Evolutionary conservation across 345 rosid species (phyloP), one percentile per base, ranked within the genome.

Genomic region (Limnanthes douglasii): DNA sequence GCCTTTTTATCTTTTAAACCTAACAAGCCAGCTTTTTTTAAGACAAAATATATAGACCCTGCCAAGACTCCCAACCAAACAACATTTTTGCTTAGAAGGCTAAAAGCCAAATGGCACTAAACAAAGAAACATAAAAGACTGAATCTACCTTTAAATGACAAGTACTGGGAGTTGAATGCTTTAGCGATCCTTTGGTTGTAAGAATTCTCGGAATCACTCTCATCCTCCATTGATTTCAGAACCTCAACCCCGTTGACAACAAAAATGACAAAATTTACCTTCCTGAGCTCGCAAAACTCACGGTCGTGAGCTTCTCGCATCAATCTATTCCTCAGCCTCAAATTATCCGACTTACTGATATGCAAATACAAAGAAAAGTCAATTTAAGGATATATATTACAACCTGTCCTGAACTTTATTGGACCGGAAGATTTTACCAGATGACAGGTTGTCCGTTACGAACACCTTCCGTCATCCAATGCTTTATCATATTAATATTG

Each of bases 391-490:
- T 43, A 13, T 9, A 6, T 5, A 25, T 33, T 11, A 19, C 41
- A 41, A 3, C 5, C 18, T 1, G 3, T 0, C 41, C 35, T 13
- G 15, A 42, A 13, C 10, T 8, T 41, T 21, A 18, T 18, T 34
- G 41, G 37, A 46, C 39, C 13, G 13, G 12, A 43, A 16, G 27
- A 45, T 59, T 30, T 4, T 23, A 75, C 96, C 92, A 69, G 48
- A 56, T 21, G 26, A 74, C 53, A 27, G 65, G 80, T 41, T 72
- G 59, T 39, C 84, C 73, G 10, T 68, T 63, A 31, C 46, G 39
- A 58, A 86, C 76, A 21, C 96, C 96, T 39, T 51, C 35, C 8
- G 53, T 61, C 32, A 77, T 56, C 94, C 94, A 86, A 10, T 38
- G 33, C 54, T 62, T 60, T 36, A 86, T 54, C 65, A 57, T 64